Evolutionary conservation across 768 basidiomycete species (phyloP).

Genomic region (Pluteus cervinus): DNA sequence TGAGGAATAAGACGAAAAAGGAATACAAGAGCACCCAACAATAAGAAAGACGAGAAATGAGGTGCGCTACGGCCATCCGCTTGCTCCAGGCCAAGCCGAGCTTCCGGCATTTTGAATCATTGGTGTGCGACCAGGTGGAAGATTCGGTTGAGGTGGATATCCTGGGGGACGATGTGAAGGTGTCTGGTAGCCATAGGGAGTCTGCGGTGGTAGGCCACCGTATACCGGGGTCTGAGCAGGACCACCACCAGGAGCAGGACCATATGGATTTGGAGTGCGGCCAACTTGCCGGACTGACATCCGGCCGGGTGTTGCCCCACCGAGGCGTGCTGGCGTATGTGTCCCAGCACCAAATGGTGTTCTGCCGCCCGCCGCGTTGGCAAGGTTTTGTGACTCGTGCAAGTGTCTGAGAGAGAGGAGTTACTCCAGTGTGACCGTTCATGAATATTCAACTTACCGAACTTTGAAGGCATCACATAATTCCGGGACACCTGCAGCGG

Average conservation of each 20-base stretch:
- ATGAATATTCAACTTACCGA: constrained; percentile 34
- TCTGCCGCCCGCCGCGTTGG: constrained; percentile 54
- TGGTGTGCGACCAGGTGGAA: constrained; percentile 51
- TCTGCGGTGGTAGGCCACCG: constrained; percentile 21
- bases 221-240: constrained; percentile 18
- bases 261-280: constrained; percentile 80
- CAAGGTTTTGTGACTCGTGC: constrained; percentile 66
- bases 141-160: constrained; percentile 34
- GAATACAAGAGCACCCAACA: too few relatives aligned
- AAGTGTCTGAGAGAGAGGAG: constrained; percentile 47
- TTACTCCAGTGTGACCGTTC: constrained; percentile 3
- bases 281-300: constrained; percentile 68
- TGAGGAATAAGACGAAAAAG: too few relatives aligned
- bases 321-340: constrained; percentile 75
- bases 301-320: constrained; percentile 75
- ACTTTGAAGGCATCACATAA: constrained; percentile 98
- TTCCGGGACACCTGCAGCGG: constrained; percentile 87
- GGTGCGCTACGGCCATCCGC: too few relatives aligned
- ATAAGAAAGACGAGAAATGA: too few relatives aligned
- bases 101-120: constrained; percentile 45
- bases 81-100: constrained; percentile 4
- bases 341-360: constrained; percentile 73
- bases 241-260: constrained; percentile 37
- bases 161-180: constrained; percentile 31
- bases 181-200: constrained; percentile 45